Conservation (phyloP, 106 monocot genomes). For the Allium fistulosum region DNA sequence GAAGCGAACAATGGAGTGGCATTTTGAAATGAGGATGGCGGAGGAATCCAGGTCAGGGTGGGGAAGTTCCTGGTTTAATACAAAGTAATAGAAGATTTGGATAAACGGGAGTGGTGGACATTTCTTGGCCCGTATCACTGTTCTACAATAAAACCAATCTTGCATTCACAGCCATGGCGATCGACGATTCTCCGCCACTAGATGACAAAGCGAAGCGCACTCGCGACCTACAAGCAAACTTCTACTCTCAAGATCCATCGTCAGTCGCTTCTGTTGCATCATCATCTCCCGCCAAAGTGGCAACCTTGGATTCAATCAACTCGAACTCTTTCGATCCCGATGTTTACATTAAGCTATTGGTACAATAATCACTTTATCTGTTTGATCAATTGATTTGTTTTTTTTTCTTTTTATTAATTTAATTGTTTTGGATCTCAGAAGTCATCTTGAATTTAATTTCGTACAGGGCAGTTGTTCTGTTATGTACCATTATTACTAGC, state of each 20-base stretch:
- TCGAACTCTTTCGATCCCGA: conserved; percentile 73
- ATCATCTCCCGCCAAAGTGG: conserved; percentile 7
- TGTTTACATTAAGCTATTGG: conserved; percentile 81
- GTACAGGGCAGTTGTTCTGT: not conserved
- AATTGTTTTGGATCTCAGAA: not conserved
- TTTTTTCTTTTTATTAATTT: not conserved
- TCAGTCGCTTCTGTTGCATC: conserved; percentile 7
- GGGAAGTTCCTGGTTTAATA: no score
- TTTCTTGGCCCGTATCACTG: no score
- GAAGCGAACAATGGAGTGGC: no score
- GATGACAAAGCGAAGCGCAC: conserved; percentile 97
- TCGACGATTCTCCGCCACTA: conserved; percentile 30
- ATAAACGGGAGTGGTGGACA: no score
- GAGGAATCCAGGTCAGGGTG: no score
- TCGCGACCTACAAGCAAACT: conserved; percentile 92
- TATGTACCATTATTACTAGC: no score
- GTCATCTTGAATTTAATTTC: no score
- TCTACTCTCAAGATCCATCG: conserved; percentile 68
- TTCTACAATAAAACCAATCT: no score
- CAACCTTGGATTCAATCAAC: conserved; percentile 77
- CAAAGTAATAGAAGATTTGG: no score
- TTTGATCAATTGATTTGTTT: not conserved
- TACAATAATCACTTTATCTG: conserved; percentile 3
- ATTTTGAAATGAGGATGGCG: no score
- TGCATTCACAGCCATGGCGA: conserved; percentile 10